phyloP scores from a whole-genome alignment of 495 filamentous ascomycete species.

The Trypethelium eluteriae region DNA sequence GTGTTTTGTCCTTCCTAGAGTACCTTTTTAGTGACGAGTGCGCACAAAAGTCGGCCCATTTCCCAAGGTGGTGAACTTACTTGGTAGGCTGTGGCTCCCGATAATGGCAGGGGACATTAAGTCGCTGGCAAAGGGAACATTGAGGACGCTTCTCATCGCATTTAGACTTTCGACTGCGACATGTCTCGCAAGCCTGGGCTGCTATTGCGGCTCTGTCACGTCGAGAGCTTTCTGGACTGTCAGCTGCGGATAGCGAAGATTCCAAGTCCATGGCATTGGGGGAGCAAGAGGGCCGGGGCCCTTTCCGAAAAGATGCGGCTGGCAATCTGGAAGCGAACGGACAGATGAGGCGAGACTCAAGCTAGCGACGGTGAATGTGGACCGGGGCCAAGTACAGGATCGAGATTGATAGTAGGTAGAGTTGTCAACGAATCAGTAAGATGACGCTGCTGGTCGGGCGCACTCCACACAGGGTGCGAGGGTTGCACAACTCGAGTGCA shows the following conservation, averaged over 20 bases:
- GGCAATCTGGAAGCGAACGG: not conserved
- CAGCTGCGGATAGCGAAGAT: not conserved
- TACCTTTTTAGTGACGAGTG: conserved; percentile 14
- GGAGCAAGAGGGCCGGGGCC: not conserved
- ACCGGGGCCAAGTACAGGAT: too few relatives aligned
- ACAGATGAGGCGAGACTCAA: too few relatives aligned
- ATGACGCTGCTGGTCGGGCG: too few relatives aligned
- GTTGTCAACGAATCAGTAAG: too few relatives aligned
- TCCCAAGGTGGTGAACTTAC: conserved; percentile 37
- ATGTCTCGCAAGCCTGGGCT: conserved; percentile 35
- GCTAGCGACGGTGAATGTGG: too few relatives aligned
- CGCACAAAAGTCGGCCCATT: not conserved
- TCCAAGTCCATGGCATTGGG: not conserved
- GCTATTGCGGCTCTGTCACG: conserved; percentile 32
- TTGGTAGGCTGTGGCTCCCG: conserved; percentile 56
- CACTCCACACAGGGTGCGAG: too few relatives aligned
- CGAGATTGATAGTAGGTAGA: too few relatives aligned
- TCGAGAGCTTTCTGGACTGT: conserved; percentile 18
- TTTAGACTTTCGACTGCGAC: conserved; percentile 32
- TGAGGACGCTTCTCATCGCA: conserved; percentile 33
- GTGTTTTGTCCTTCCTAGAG: conserved; percentile 53
- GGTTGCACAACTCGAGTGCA: too few relatives aligned
- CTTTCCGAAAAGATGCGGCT: not conserved
- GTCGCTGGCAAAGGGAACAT: conserved; percentile 32
- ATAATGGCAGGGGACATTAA: conserved; percentile 52